Conservation (phyloP, 2,329 filamentous ascomycete species). For the Cercospora sesami region DNA sequence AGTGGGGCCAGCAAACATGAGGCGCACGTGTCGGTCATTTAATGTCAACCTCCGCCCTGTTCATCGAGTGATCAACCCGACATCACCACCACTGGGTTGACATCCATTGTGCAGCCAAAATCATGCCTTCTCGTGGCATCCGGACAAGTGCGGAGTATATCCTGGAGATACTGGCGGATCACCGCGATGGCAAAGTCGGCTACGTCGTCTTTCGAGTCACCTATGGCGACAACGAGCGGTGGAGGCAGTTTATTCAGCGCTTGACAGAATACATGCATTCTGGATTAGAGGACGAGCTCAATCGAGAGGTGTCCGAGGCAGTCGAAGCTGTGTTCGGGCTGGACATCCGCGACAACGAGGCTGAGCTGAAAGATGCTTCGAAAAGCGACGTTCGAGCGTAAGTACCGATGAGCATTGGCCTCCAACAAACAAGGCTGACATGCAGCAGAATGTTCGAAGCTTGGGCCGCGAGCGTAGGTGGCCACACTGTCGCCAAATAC, state of each 20-base stretch:
- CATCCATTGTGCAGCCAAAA: too few species aligned
- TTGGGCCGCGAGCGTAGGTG: background rate
- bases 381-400: background rate
- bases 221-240: background rate
- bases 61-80: too few species aligned
- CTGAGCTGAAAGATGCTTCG: background rate
- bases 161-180: background rate
- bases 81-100: too few species aligned
- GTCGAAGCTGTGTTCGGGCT: background rate
- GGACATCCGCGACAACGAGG: constrained; percentile 4
- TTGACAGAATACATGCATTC: background rate
- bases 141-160: background rate
- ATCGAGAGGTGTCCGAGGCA: background rate
- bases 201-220: constrained; percentile 5
- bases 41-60: too few species aligned
- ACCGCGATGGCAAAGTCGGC: constrained; percentile 14
- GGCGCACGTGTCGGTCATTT: too few species aligned
- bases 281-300: background rate
- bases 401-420: too few species aligned
- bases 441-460: constrained; percentile 1
- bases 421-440: background rate
- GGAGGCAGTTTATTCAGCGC: background rate
- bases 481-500: background rate
- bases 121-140: too few species aligned
- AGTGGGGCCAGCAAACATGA: too few species aligned